Evolutionary conservation across 306 rosid genomes (phyloP), one percentile per base, ranked within the genome.

Genomic region (Casuarina equisetifolia): DNA sequence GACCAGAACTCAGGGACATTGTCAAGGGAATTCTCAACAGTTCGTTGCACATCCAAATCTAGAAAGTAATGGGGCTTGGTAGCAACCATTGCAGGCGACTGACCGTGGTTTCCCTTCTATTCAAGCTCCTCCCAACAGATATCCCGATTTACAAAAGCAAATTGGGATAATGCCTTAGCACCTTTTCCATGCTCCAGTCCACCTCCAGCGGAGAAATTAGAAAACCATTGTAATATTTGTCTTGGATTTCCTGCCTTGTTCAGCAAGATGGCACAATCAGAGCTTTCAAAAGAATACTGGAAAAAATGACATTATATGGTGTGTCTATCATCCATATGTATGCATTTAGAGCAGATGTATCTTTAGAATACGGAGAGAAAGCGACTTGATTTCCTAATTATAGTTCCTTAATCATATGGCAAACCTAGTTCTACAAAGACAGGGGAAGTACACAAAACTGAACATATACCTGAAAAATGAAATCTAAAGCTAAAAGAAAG

Each of bases 71-170:
- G 97, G 78, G 97, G 98, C 83, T 94, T 94, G 0, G 98, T 94
- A 15, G 98, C 97, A 84, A 94, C 97, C 84, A 94, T 85, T 36
- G 97, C 98, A 1, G 97, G 98, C 19, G 98, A 92, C 69, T 92
- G 98, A 79, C 98, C 98, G 81, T 94, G 98, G 78, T 89, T 92
- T 76, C 98, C 98, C 79, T 89, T 90, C 98, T 97, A 90, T 92
- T 92, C 97, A 69, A 92, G 89, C 86, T 94, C 98, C 82, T 92
- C 97, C 97, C 98, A 94, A 82, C 95, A 92, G 70, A 87, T 89
- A 85, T 94, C 96, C 79, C 97, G 87, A 86, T 92, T 78, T 73
- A 81, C 84, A 76, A 94, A 94, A 66, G 97, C 90, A 84, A 92
- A 94, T 69, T 92, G 93, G 13, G 97, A 82, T 73, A 94, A 78